Percentiles rank a stretch among this genome's conserved stretches.
Conservation (phyloP, 2,329 filamentous ascomycete species). For the Scedosporium dehoogii region DNA sequence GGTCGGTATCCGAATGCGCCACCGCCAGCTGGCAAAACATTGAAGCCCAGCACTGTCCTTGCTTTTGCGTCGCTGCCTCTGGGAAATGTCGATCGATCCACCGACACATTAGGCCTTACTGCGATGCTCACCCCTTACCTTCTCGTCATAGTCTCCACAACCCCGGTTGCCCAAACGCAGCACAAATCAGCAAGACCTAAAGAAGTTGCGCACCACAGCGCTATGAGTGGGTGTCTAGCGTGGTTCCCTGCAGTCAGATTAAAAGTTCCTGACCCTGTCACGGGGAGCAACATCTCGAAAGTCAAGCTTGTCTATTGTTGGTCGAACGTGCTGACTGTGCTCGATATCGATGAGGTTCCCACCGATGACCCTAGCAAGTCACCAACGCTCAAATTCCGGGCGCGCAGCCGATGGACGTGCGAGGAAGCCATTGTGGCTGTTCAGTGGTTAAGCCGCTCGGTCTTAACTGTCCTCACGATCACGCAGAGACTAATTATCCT, state of each 20-base stretch:
- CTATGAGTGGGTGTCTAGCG: conserved; percentile 85
- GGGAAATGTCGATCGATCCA: conserved; percentile 85
- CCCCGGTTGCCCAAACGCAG: conserved; percentile 90
- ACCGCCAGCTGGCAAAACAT: conserved; percentile 49
- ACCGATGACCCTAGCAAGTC: conserved; percentile 66
- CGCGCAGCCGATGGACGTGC: conserved; percentile 81
- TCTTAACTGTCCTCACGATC: conserved; percentile 83
- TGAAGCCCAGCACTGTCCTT: conserved; percentile 90
- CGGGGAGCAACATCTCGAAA: conserved; percentile 60
- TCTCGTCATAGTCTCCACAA: conserved; percentile 93
- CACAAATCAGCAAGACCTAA: conserved; percentile 88
- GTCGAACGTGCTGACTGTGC: conserved; percentile 92
- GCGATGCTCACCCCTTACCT: conserved; percentile 94
- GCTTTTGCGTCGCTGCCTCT: conserved; percentile 84
- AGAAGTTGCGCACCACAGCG: conserved; percentile 79
- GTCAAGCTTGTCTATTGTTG: conserved; percentile 95
- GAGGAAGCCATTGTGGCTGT: conserved; percentile 94
- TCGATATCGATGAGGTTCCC: conserved; percentile 72
- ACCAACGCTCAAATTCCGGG: conserved; percentile 66
- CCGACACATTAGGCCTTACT: conserved; percentile 80
- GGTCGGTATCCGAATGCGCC: conserved; percentile 76
- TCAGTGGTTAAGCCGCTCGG: conserved; percentile 92
- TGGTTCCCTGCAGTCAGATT: conserved; percentile 97
- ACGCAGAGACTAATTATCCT: conserved; percentile 88
- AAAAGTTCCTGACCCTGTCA: conserved; percentile 61